Percentiles rank a stretch among this genome's conserved stretches.
These are phyloP conservation scores for Harrya chromipes DNA, from an alignment of 768 basidiomycete genomes.

Conservation along the genomic window DNA sequence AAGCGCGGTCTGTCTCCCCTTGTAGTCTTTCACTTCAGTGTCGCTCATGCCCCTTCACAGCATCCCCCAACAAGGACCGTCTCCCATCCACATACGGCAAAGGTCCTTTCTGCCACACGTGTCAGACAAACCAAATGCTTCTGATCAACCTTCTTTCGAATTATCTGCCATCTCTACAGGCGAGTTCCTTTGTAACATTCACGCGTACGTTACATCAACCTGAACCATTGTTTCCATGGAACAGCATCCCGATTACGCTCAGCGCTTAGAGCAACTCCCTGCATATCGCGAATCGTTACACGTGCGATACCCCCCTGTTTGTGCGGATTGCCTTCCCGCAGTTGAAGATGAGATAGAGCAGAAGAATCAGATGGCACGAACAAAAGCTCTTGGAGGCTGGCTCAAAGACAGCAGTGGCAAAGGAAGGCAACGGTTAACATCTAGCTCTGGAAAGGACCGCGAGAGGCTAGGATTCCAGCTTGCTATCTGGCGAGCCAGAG, in stretches of 20 bases:
- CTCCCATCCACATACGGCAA: constrained; percentile 57
- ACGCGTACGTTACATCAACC: background rate
- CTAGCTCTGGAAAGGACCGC: constrained; percentile 37
- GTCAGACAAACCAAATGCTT: constrained; percentile 91
- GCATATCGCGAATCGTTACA: constrained; percentile 75
- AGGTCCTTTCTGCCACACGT: constrained; percentile 79
- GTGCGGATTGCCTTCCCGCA: constrained; percentile 65
- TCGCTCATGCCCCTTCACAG: constrained; percentile 34
- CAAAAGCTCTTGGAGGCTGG: constrained; percentile 70
- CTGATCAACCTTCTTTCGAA: constrained; percentile 83
- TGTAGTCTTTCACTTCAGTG: background rate
- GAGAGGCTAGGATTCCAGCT: constrained; percentile 50
- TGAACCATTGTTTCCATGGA: background rate
- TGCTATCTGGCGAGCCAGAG: constrained; percentile 66
- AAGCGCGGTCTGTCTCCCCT: constrained; percentile 54
- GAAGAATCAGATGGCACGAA: constrained; percentile 80
- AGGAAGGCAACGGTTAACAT: constrained; percentile 49
- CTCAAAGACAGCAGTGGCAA: constrained; percentile 65
- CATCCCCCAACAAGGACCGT: constrained; percentile 65
- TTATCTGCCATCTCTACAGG: constrained; percentile 79
- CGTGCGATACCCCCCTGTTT: constrained; percentile 84
- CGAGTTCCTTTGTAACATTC: constrained; percentile 33
- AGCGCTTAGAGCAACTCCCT: constrained; percentile 59
- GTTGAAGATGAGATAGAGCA: constrained; percentile 80
- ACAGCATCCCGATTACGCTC: constrained; percentile 71